These are phyloP conservation scores for Tetracladium setigerum DNA, from an alignment of 495 filamentous ascomycete genomes.

Conservation along the genomic window DNA sequence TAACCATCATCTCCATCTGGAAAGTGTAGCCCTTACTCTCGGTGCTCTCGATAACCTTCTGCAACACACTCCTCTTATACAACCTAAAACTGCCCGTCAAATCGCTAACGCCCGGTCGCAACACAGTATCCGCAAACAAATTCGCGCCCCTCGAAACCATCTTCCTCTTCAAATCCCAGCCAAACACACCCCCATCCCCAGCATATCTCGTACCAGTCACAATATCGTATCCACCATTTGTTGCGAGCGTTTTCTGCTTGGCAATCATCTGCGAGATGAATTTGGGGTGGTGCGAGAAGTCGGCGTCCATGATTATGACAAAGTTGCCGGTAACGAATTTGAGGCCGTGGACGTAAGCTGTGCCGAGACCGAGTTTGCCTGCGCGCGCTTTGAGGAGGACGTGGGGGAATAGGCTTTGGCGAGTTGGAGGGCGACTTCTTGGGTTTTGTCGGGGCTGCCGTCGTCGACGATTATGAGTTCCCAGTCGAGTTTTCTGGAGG, in stretches of 20 bases:
- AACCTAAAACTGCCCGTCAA: constrained; percentile 89
- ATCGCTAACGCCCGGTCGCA: constrained; percentile 92
- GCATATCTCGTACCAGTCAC: constrained; percentile 94
- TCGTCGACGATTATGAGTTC: constrained; percentile 97
- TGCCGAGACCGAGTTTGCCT: constrained; percentile 93
- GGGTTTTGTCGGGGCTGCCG: constrained; percentile 92
- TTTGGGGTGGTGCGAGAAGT: constrained; percentile 97
- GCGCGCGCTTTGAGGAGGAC: constrained; percentile 79
- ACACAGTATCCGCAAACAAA: constrained; percentile 87
- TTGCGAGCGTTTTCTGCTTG: constrained; percentile 36
- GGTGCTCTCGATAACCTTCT: constrained; percentile 83
- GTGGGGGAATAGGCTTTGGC: constrained; percentile 72
- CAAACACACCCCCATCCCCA: constrained; percentile 83
- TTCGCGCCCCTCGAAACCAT: constrained; percentile 86
- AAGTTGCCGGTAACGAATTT: constrained; percentile 83
- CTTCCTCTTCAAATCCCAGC: constrained; percentile 96
- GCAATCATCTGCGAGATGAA: constrained; percentile 87
- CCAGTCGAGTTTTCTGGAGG: constrained; percentile 49
- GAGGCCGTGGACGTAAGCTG: constrained; percentile 93
- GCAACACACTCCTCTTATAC: constrained; percentile 83
- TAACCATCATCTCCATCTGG: constrained; percentile 89
- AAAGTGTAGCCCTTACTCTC: constrained; percentile 95
- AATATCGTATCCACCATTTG: constrained; percentile 71
- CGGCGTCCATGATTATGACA: constrained; percentile 99
- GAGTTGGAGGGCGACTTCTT: constrained; percentile 82